phyloP scores from a whole-genome alignment of 257 asterid species.

The Thymus mandschuricus region DNA sequence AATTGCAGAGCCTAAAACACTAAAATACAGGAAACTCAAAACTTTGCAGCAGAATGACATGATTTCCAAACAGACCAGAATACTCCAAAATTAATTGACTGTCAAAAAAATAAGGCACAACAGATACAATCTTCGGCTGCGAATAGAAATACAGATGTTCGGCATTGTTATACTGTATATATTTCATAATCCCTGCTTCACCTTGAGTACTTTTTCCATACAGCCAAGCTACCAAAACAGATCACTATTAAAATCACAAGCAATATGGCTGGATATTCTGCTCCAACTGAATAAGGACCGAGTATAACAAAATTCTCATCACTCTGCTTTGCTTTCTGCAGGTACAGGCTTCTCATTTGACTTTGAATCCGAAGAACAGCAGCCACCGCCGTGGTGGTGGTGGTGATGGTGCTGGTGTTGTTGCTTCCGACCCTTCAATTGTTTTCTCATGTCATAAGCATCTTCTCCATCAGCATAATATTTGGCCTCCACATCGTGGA shows the following conservation, averaged over 20 bases:
- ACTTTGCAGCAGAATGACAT: no score
- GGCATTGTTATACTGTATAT: slow-evolving; percentile 13
- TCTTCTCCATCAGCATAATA: slow-evolving; percentile 99
- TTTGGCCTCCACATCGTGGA: slow-evolving; percentile 92
- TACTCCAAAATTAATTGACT: no score
- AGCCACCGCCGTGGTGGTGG: slow-evolving; percentile 85
- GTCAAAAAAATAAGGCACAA: no score
- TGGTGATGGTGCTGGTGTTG: slow-evolving; percentile 71
- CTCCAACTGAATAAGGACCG: slow-evolving; percentile 13
- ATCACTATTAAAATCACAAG: slow-evolving; percentile 5
- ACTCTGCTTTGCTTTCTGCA: slow-evolving; percentile 49
- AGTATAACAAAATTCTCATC: slow-evolving; percentile 29
- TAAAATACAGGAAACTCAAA: no score
- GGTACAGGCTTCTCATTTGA: slow-evolving; percentile 46
- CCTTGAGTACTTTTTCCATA: slow-evolving; percentile 12
- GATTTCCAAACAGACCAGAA: no score
- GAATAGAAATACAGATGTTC: no score
- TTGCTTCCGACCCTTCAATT: slow-evolving; percentile 76
- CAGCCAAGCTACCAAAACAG: slow-evolving; percentile 17
- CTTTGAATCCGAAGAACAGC: slow-evolving; percentile 74
- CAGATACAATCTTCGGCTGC: no score
- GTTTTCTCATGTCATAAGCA: slow-evolving; percentile 97
- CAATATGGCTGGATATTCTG: slow-evolving; percentile 17
- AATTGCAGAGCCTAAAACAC: no score
- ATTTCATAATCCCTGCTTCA: slow-evolving; percentile 4